Evolutionary conservation across 1,284 basidiomycete genomes (phyloP).

Genomic region (Trichosporon ovoides): DNA sequence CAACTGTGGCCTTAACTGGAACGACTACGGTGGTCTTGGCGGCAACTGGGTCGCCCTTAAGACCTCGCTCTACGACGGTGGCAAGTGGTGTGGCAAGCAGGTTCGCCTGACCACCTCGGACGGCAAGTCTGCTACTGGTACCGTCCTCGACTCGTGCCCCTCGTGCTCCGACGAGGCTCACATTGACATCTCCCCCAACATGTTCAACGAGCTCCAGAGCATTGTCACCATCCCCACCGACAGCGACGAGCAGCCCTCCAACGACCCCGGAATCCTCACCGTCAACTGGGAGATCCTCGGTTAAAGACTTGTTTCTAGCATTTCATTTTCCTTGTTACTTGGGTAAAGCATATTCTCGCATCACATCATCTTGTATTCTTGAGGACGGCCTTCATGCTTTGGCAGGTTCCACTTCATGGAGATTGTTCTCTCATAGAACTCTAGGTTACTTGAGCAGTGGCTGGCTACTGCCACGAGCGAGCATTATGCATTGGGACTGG

Average conservation of each 20-base stretch:
- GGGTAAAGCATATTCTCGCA: background rate
- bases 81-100: conserved; percentile 30
- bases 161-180: conserved; percentile 60
- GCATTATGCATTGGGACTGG: conserved; percentile 7
- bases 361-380: background rate
- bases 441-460: conserved; percentile 3
- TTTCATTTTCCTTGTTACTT: conserved; percentile 2
- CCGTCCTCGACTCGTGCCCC: conserved; percentile 77
- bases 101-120: conserved; percentile 35
- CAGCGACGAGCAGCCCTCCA: background rate
- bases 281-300: conserved; percentile 50
- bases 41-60: conserved; percentile 8
- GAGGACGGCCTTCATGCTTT: background rate
- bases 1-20: background rate
- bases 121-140: conserved; percentile 56
- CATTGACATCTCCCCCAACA: conserved; percentile 70
- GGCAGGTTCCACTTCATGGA: background rate
- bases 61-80: background rate
- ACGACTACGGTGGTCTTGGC: background rate
- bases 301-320: conserved; percentile 16
- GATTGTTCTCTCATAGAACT: background rate
- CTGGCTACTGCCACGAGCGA: conserved; percentile 1
- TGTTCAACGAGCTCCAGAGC: conserved; percentile 55
- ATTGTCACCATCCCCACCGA: conserved; percentile 50
- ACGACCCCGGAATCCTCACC: background rate